Base-by-base conservation (phyloP, 2,329 filamentous ascomycete genomes). In the Stachybotrys elegans region DNA sequence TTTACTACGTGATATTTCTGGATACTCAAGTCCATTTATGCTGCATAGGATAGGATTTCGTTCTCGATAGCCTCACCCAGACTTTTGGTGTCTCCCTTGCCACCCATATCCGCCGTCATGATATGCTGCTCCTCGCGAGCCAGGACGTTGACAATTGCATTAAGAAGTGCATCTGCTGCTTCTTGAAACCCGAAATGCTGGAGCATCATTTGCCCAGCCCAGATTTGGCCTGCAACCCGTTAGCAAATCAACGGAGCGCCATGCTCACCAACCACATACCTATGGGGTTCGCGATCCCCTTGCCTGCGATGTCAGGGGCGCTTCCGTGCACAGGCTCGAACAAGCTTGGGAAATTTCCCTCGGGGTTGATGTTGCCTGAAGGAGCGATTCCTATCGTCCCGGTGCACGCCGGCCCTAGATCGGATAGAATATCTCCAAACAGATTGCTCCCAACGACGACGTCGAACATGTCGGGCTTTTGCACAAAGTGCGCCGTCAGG, bases 361-460 rank as follows among this genome's bases (percentile, higher is more conserved):
- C 61, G 0, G 83, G 83, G 51, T 88, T 83, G 8, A 88, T 70
- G 51, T 86, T 87, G 22, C 72, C 78, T 0, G 83, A 86, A 0
- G 84, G 84, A 0, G 84, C 84, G 43, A 88, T 86, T 2, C 84
- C 84, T 51, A 88, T 88, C 0, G 78, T 83, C 0, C 84, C 84
- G 1, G 84, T 82, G 11, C 86, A 69, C 0, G 83, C 82, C 3
- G 85, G 83, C 1, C 83, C 84, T 4, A 88, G 69, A 56, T 88
- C 84, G 1, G 83, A 86, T 0, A 88, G 71, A 42, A 87, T 86
- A 51, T 87, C 83, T 3, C 80, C 81, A 44, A 72, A 71, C 4
- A 84, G 61, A 48, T 85, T 84, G 12, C 76, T 82, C 6, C 78
- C 80, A 16, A 84, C 81, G 35, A 84, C 76, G 0, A 80, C 82